A percentile compares a stretch with the other conserved stretches of the same genome.
phyloP scores from a whole-genome alignment of 2,329 filamentous ascomycete species.

The Sclerotinia spermophila region DNA sequence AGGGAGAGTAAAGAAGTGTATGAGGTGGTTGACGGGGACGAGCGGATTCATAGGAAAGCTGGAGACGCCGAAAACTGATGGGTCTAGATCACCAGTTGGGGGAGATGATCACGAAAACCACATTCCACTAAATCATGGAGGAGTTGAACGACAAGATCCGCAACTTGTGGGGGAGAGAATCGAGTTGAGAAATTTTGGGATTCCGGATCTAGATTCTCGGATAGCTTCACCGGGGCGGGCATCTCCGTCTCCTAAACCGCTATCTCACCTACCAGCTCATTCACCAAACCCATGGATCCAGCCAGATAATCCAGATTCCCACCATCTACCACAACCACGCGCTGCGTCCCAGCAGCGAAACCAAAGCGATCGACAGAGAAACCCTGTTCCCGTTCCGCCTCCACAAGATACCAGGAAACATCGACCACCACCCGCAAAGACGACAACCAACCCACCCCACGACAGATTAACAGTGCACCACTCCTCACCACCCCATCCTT shows the following conservation, averaged over 20 bases:
- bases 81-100: neutral
- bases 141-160: neutral
- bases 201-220: neutral
- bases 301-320: neutral
- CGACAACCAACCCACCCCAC: neutral
- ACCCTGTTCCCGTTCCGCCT: neutral
- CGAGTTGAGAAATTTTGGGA: neutral
- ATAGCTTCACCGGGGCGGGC: too few relatives aligned
- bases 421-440: rapidly evolving
- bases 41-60: neutral
- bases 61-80: neutral
- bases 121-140: too few relatives aligned
- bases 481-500: neutral
- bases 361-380: neutral
- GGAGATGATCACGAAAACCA: neutral
- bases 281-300: neutral
- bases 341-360: neutral
- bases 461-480: neutral
- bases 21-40: neutral
- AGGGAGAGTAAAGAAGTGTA: neutral
- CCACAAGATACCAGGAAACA: neutral
- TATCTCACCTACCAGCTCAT: too few relatives aligned
- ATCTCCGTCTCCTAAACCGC: neutral
- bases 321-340: too few relatives aligned
- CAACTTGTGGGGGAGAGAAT: neutral